phyloP scores from a whole-genome alignment of 1,139 yeast genomes.

The Kodamaea arcana region DNA sequence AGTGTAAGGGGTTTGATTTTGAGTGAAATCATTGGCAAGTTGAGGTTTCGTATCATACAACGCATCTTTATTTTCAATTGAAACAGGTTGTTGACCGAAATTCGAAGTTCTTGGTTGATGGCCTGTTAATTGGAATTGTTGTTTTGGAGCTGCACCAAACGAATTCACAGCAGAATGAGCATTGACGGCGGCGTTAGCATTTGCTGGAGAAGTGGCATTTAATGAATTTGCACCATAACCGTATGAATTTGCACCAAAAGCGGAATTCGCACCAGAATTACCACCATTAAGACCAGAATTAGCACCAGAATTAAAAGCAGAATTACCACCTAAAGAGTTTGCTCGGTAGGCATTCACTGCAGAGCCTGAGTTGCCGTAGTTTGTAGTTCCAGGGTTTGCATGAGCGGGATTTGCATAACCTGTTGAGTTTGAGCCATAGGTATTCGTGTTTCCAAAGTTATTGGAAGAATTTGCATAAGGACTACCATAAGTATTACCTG shows the following conservation, averaged over 20 bases:
- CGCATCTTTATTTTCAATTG: slow-evolving; percentile 8
- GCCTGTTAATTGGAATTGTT: slow-evolving; percentile 3
- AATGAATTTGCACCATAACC: not conserved
- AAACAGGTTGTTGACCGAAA: slow-evolving; percentile 8
- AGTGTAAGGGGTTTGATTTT: slow-evolving; percentile 6
- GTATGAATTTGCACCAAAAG: not conserved
- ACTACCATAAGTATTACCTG: not conserved
- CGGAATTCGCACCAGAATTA: not conserved
- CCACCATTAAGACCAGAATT: not conserved
- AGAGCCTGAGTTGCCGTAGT: not conserved
- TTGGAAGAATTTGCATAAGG: slow-evolving; percentile 1
- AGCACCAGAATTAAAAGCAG: not conserved
- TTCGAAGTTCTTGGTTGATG: slow-evolving; percentile 7
- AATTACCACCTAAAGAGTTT: not conserved
- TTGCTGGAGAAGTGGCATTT: not conserved
- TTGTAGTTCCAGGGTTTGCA: not conserved
- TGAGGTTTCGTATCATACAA: slow-evolving; percentile 35
- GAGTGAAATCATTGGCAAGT: slow-evolving; percentile 33
- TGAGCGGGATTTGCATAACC: no score
- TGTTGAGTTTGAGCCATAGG: slow-evolving; percentile 1
- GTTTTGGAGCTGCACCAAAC: not conserved
- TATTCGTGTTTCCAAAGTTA: not conserved
- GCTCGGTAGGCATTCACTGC: no score
- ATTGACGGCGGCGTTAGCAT: not conserved
- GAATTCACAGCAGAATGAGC: not conserved